These are phyloP conservation scores for Candida michaelii DNA, from an alignment of 805 yeast genomes.

Conservation along the genomic window DNA sequence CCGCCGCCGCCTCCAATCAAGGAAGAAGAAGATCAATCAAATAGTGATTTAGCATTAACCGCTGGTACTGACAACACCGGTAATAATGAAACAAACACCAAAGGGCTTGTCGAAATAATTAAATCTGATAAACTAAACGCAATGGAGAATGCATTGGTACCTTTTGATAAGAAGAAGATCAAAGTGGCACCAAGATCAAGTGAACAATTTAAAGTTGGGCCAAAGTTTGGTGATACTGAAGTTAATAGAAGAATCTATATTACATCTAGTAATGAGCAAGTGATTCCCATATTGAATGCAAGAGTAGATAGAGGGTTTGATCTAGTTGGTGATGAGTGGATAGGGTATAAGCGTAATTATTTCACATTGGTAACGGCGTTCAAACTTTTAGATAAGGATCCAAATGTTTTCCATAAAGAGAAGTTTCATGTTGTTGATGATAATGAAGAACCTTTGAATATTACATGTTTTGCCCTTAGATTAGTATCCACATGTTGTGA, in stretches of 20 bases:
- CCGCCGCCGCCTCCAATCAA: too few relatives aligned
- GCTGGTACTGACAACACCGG: too few relatives aligned
- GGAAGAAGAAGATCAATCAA: too few relatives aligned
- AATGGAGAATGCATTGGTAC: background rate
- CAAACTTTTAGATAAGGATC: constrained; percentile 29
- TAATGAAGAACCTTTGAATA: constrained; percentile 17
- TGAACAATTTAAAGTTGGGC: constrained; percentile 66
- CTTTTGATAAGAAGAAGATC: constrained; percentile 13
- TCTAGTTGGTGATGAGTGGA: constrained; percentile 51
- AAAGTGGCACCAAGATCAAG: constrained; percentile 64
- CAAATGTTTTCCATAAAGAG: constrained; percentile 30
- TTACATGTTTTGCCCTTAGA: constrained; percentile 52
- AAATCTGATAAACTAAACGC: too few relatives aligned
- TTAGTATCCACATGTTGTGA: constrained; percentile 55
- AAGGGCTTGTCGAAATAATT: too few relatives aligned
- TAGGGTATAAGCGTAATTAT: constrained; percentile 70
- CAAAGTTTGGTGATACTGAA: constrained; percentile 46
- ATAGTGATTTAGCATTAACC: too few relatives aligned
- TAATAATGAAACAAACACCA: too few relatives aligned
- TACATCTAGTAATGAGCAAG: constrained; percentile 16
- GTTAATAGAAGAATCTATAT: constrained; percentile 10
- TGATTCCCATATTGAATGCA: constrained; percentile 47
- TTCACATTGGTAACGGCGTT: constrained; percentile 63
- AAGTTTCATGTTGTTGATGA: constrained; percentile 31
- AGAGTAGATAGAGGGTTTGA: constrained; percentile 69